These are phyloP conservation scores for Pezicula rhizophila DNA, from an alignment of 2,329 filamentous ascomycete species.

Conservation along the genomic window DNA sequence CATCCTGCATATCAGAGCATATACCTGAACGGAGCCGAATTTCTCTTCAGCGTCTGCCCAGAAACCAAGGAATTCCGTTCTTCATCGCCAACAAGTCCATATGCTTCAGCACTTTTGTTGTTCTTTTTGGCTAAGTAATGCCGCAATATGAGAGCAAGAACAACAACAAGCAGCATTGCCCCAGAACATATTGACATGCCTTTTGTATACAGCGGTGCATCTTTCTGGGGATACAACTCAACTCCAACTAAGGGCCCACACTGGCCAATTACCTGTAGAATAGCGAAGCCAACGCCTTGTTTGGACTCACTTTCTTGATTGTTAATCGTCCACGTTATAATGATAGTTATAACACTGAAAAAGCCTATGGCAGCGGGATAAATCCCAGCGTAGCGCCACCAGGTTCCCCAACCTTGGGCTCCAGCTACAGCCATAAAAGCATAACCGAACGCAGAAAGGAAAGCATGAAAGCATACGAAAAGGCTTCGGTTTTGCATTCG, in stretches of 20 bases:
- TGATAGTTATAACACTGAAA: constrained; percentile 76
- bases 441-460: constrained; percentile 58
- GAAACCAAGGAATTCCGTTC: constrained; percentile 1
- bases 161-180: constrained; percentile 41
- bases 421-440: constrained; percentile 54
- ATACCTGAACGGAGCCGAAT: neutral
- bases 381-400: constrained; percentile 63
- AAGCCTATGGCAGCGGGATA: constrained; percentile 77
- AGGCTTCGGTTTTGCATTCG: constrained; percentile 52
- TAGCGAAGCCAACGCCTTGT: constrained; percentile 70
- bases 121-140: constrained; percentile 23
- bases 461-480: constrained; percentile 63
- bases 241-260: constrained; percentile 39
- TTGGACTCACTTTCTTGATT: constrained; percentile 67
- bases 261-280: constrained; percentile 67
- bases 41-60: neutral
- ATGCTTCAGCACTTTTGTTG: constrained; percentile 8
- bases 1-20: neutral
- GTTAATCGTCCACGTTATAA: constrained; percentile 85
- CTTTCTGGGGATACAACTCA: constrained; percentile 45
- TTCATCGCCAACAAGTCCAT: constrained; percentile 14
- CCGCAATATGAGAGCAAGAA: constrained; percentile 37
- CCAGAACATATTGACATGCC: constrained; percentile 45
- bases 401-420: constrained; percentile 36
- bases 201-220: constrained; percentile 41